Conservation (phyloP, 176 grass and related monocot genomes). For the Luzula sylvatica region DNA sequence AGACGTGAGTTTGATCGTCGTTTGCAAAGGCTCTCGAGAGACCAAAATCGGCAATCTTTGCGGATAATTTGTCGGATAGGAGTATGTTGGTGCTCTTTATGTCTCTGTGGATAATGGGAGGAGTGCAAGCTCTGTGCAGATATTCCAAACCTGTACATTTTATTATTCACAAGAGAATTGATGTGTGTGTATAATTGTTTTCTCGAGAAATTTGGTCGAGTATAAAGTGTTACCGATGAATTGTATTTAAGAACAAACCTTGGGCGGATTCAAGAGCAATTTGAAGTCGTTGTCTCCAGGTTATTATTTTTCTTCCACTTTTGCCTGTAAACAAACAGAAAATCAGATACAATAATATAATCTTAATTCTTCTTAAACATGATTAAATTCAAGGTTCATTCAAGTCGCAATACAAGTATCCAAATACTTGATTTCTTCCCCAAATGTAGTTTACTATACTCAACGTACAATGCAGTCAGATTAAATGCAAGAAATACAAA, state of each 20-base stretch:
- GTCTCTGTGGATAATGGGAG: slow-evolving; percentile 28
- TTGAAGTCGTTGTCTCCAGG: slow-evolving; percentile 25
- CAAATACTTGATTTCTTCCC: no score
- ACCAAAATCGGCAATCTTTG: slow-evolving; percentile 1
- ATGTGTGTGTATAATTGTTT: background rate
- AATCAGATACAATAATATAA: no score
- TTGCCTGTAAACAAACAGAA: no score
- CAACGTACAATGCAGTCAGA: no score
- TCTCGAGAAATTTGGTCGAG: background rate
- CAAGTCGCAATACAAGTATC: no score
- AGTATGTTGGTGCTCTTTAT: slow-evolving; percentile 7
- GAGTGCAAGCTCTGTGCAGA: slow-evolving; percentile 35
- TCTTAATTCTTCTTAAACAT: no score
- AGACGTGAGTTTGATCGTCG: slow-evolving; percentile 19
- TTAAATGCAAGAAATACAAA: background rate
- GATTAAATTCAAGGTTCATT: no score
- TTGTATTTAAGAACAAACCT: no score
- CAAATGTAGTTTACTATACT: no score
- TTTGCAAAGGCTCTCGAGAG: background rate
- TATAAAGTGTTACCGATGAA: no score
- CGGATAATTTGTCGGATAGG: background rate
- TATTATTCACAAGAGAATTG: background rate
- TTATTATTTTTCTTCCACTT: slow-evolving; percentile 3
- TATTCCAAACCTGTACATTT: slow-evolving; percentile 34
- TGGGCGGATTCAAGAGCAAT: slow-evolving; percentile 45